A percentile compares a stretch with the other conserved stretches of the same genome.
These are phyloP conservation scores for Herpotrichia juniperi DNA, from an alignment of 2,329 filamentous ascomycete species.

Conservation along the genomic window DNA sequence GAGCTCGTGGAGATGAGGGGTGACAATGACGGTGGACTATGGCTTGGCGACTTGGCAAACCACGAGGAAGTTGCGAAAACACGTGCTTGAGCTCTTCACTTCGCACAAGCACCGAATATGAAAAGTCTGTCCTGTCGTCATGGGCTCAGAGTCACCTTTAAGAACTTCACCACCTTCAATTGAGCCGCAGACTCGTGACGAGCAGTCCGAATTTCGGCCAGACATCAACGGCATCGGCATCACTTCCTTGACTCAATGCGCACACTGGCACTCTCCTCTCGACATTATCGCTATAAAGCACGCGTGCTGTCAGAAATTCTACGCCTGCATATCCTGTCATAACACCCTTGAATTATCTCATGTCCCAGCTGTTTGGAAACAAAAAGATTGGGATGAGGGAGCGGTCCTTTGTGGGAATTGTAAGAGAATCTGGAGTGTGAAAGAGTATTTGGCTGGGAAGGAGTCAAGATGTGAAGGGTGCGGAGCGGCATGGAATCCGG, in stretches of 20 bases:
- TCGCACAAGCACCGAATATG: not conserved
- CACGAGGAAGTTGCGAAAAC: conserved; percentile 1
- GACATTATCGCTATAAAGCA: conserved; percentile 47
- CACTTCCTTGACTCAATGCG: conserved; percentile 38
- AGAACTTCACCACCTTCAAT: not conserved
- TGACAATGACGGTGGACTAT: not conserved
- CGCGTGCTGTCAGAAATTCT: conserved; percentile 43
- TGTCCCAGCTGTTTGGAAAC: conserved; percentile 28
- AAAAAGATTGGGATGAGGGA: conserved; percentile 18
- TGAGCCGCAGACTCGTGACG: not conserved
- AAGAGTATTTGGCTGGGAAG: conserved; percentile 37
- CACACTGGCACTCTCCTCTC: conserved; percentile 38
- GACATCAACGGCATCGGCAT: conserved; percentile 33
- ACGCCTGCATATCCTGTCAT: conserved; percentile 45
- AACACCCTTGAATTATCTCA: conserved; percentile 31
- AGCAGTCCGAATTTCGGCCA: conserved; percentile 4
- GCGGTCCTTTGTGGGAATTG: conserved; percentile 41
- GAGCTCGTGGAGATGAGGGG: not conserved
- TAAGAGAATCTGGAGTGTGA: conserved; percentile 29
- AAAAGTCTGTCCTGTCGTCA: not conserved
- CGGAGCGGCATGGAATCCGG: conserved; percentile 38
- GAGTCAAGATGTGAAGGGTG: conserved; percentile 29
- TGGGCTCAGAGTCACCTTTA: not conserved
- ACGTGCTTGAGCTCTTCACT: not conserved
- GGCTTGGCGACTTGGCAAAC: not conserved